phyloP scores from a whole-genome alignment of 1,284 basidiomycete genomes.

The Heterobasidion irregulare region DNA sequence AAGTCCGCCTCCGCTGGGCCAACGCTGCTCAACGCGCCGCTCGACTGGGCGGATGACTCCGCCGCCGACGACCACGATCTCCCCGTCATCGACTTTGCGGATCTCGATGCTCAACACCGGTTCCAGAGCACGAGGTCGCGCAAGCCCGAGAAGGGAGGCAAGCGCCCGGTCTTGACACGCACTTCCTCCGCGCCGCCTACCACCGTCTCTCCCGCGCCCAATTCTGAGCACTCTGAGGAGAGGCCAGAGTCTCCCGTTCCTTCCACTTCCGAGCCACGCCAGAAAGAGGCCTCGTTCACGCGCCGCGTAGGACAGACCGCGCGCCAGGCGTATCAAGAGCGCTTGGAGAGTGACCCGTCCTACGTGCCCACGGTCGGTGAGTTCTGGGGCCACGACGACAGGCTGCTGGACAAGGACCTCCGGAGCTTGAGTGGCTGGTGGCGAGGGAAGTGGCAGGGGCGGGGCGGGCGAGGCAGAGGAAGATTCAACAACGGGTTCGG shows the following conservation, averaged over 20 bases:
- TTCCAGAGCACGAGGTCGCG: conserved; percentile 11
- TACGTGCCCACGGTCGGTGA: conserved; percentile 81
- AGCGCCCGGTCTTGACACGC: background rate
- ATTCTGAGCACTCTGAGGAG: conserved; percentile 5
- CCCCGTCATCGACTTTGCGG: conserved; percentile 73
- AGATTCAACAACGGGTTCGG: conserved; percentile 18
- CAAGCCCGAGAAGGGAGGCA: background rate
- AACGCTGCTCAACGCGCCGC: conserved; percentile 8
- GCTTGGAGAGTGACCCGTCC: conserved; percentile 73
- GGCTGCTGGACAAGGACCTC: conserved; percentile 66
- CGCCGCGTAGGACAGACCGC: conserved; percentile 48
- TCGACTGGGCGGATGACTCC: conserved; percentile 78
- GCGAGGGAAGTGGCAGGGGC: conserved; percentile 68
- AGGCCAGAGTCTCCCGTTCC: conserved; percentile 4
- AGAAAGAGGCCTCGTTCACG: conserved; percentile 4
- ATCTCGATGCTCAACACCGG: conserved; percentile 34
- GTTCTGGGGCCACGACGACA: conserved; percentile 90
- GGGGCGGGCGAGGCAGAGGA: conserved; percentile 50
- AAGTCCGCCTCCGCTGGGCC: background rate
- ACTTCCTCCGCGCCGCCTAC: conserved; percentile 13
- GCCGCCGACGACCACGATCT: conserved; percentile 59
- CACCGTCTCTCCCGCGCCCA: conserved; percentile 9
- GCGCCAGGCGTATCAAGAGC: conserved; percentile 70
- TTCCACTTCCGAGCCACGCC: background rate
- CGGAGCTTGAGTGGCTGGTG: conserved; percentile 76